Evolutionary conservation across 2,329 filamentous ascomycete species (phyloP).

Genomic region (Alternaria dauci): DNA sequence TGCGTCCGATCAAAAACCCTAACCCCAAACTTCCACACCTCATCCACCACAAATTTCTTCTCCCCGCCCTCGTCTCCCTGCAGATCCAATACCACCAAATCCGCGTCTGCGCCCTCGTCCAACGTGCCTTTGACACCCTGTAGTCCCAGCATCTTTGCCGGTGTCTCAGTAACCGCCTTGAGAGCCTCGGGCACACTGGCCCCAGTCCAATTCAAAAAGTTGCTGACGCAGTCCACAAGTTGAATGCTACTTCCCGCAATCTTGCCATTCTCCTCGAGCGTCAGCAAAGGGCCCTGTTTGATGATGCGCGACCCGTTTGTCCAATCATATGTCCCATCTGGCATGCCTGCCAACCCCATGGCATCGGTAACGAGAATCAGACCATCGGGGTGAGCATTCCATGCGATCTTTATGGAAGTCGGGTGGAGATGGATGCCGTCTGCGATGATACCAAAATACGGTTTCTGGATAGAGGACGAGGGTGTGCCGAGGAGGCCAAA

Average conservation of each 20-base stretch:
- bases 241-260: slow-evolving; percentile 67
- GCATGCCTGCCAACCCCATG: slow-evolving; percentile 85
- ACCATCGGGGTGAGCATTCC: slow-evolving; percentile 82
- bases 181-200: slow-evolving; percentile 73
- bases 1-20: slow-evolving; percentile 39
- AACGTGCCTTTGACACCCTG: slow-evolving; percentile 70
- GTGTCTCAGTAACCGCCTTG: slow-evolving; percentile 76
- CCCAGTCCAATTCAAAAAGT: slow-evolving; percentile 79
- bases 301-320: slow-evolving; percentile 74
- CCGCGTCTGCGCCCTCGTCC: slow-evolving; percentile 57
- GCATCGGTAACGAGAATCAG: slow-evolving; percentile 92
- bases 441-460: slow-evolving; percentile 88
- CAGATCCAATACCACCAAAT: slow-evolving; percentile 72
- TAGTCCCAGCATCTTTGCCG: slow-evolving; percentile 78
- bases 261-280: slow-evolving; percentile 76
- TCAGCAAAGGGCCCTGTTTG: slow-evolving; percentile 76
- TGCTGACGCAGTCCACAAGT: slow-evolving; percentile 82
- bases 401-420: slow-evolving; percentile 87
- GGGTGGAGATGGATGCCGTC: slow-evolving; percentile 92
- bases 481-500: slow-evolving; percentile 79
- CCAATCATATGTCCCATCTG: slow-evolving; percentile 86
- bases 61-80: slow-evolving; percentile 56
- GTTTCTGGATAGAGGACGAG: slow-evolving; percentile 56
- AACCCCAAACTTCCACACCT: slow-evolving; percentile 80
- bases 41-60: slow-evolving; percentile 69